These are phyloP conservation scores for Gonium pectorale DNA, from an alignment of 139 green algal genomes.

Conservation along the genomic window DNA sequence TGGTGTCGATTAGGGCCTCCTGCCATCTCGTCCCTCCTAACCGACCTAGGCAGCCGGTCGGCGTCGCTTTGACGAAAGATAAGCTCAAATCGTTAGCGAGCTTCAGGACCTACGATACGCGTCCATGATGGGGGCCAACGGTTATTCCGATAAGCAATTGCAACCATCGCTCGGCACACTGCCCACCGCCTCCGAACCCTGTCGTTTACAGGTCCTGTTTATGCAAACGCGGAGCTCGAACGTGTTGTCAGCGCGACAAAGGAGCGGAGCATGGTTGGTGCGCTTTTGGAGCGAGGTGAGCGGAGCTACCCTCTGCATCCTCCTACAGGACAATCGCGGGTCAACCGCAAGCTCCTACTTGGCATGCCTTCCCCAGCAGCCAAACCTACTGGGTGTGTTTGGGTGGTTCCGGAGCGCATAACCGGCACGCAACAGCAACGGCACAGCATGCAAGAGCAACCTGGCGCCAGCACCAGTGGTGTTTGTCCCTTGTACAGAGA, in stretches of 20 bases:
- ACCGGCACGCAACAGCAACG: not conserved
- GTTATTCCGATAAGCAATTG: not conserved
- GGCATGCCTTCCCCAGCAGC: too few species aligned
- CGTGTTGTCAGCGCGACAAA: not conserved
- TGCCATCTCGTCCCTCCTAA: not conserved
- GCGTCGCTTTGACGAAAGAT: not conserved
- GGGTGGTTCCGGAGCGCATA: not conserved
- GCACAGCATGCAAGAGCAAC: too few species aligned
- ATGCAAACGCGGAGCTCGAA: slow-evolving; percentile 59
- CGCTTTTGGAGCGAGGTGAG: not conserved
- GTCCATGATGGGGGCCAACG: too few species aligned
- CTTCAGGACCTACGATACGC: not conserved
- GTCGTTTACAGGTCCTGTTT: slow-evolving; percentile 67
- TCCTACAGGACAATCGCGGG: not conserved
- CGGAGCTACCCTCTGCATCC: not conserved
- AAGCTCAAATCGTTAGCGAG: slow-evolving; percentile 17
- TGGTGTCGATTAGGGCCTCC: too few species aligned
- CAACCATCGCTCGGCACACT: not conserved
- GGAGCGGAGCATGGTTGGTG: not conserved
- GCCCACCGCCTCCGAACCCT: slow-evolving; percentile 60
- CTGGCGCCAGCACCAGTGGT: too few species aligned
- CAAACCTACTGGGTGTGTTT: not conserved
- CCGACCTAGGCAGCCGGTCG: slow-evolving; percentile 13
- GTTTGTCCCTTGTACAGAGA: too few species aligned
- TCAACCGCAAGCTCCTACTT: too few species aligned